Evolutionary conservation across 2,329 filamentous ascomycete genomes (phyloP).

Genomic region (Parastagonospora nodorum): DNA sequence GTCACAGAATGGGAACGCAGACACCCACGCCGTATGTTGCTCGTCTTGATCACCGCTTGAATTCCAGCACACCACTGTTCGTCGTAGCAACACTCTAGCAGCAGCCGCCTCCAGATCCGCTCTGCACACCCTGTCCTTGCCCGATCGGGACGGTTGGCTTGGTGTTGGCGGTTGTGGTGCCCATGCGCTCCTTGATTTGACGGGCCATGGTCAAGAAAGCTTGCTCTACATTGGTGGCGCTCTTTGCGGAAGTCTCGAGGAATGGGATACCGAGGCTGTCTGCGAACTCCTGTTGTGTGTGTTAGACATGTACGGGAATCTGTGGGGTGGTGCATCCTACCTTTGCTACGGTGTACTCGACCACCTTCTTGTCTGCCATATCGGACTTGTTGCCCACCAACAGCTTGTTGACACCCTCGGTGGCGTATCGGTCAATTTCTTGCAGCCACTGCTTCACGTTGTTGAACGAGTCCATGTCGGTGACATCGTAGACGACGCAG

Average conservation of each 20-base stretch:
- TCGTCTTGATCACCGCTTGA: conserved; percentile 18
- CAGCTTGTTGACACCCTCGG: conserved; percentile 99
- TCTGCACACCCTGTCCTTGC: conserved; percentile 91
- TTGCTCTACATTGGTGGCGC: conserved; percentile 98
- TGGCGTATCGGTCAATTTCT: conserved; percentile 98
- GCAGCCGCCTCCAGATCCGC: conserved; percentile 82
- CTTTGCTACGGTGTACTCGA: conserved; percentile 99
- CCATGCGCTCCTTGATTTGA: conserved; percentile 99
- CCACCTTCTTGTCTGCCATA: conserved; percentile 99
- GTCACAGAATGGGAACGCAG: conserved; percentile 25
- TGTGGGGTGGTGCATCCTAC: conserved; percentile 57
- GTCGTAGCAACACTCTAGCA: conserved; percentile 66
- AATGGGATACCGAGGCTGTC: conserved; percentile 98
- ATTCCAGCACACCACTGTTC: conserved; percentile 11
- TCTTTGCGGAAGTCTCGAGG: conserved; percentile 99
- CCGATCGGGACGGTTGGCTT: conserved; percentile 98
- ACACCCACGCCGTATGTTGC: conserved; percentile 36
- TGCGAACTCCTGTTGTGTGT: conserved; percentile 79
- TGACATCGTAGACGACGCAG: conserved; percentile 99
- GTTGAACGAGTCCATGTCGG: conserved; percentile 99
- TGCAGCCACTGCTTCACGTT: conserved; percentile 99
- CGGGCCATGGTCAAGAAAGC: conserved; percentile 99
- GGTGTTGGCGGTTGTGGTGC: conserved; percentile 95
- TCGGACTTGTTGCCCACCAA: conserved; percentile 99
- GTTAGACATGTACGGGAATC: conserved; percentile 17